Evolutionary conservation across 1,284 basidiomycete genomes (phyloP), one percentile per base, ranked within the genome.

Genomic region (Gomphus bonarii): DNA sequence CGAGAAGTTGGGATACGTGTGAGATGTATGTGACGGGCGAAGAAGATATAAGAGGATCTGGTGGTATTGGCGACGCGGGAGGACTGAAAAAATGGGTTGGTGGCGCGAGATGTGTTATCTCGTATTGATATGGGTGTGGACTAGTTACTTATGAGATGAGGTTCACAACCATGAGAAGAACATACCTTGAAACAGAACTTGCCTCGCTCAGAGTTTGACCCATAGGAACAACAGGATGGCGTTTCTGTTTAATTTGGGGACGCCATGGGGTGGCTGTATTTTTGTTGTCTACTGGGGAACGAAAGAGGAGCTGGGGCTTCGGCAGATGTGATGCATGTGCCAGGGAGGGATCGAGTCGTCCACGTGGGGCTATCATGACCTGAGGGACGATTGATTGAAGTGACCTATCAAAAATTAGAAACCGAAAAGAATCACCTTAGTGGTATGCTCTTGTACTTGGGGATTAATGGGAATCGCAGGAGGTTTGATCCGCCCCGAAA

Each of bases 231-330:
- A 84, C 78, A 1, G 88, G 85, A 63, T 93, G 85, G 65, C 81
- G 87, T 69, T 94, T 94, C 64, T 86, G 84, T 9, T 73, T 67
- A 44, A 87, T 70, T 1, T 73, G 73, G 3, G 85, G 82, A 52
- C 72, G 74, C 83, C 84, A 91, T 2, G 63, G 62, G 5, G 74
- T 73, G 0, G 70, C 64, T 57, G 79, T 73, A 52, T 68, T 67
- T 11, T 67, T 73, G 65, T 88, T 91, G 66, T 86, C 76, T 10
- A 75, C 70, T 43, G 73, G 75, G 22, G 73, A 71, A 52, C 74
- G 78, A 72, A 95, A 95, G 16, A 67, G 66, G 0, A 84, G 68
- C 65, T 97, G 93, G 0, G 94, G 91, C 70, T 95, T 95, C 1
- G 75, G 68, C 22, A 94, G 73, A 63, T 83, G 70, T 1, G 80